Conservation (phyloP, 2,329 filamentous ascomycete species). For the Hansfordia pulvinata region DNA sequence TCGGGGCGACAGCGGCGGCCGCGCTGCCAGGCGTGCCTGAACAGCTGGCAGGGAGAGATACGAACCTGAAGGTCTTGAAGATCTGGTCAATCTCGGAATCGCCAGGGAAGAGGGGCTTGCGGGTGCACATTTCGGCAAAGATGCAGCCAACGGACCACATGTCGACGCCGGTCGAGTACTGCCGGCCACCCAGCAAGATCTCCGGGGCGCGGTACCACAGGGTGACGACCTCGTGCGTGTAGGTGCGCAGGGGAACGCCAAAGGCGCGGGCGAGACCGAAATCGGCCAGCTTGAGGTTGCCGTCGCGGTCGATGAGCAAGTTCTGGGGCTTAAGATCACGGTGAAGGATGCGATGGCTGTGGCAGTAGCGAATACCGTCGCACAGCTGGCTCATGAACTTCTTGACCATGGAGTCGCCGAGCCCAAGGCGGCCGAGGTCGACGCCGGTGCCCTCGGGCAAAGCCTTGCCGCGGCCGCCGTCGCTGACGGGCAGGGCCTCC, state of each 20-base stretch:
- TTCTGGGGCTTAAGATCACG: slow-evolving; percentile 88
- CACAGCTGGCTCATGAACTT: slow-evolving; percentile 88
- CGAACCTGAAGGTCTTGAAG: slow-evolving; percentile 84
- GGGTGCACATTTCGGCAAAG: slow-evolving; percentile 92
- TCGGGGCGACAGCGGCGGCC: too few species aligned
- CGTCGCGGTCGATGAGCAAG: slow-evolving; percentile 71
- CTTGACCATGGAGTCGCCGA: slow-evolving; percentile 73
- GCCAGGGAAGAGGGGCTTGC: slow-evolving; percentile 83
- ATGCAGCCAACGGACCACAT: slow-evolving; percentile 96
- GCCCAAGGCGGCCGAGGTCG: slow-evolving; percentile 51
- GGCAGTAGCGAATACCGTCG: slow-evolving; percentile 75
- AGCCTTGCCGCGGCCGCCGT: slow-evolving; percentile 75
- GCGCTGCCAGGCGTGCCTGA: too few species aligned
- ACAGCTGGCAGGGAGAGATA: slow-evolving; percentile 1
- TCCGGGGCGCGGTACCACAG: slow-evolving; percentile 88
- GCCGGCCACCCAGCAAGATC: slow-evolving; percentile 77
- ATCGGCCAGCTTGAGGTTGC: slow-evolving; percentile 82
- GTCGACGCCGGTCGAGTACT: slow-evolving; percentile 88
- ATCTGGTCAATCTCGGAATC: slow-evolving; percentile 92
- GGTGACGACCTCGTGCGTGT: slow-evolving; percentile 91
- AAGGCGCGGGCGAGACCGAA: slow-evolving; percentile 84
- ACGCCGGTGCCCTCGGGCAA: slow-evolving; percentile 63
- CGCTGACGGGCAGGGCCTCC: slow-evolving; percentile 73
- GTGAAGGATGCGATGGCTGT: slow-evolving; percentile 76
- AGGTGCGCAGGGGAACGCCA: slow-evolving; percentile 79